Conservation (phyloP, 2,329 filamentous ascomycete species). For the Aspergillus clavatus region DNA sequence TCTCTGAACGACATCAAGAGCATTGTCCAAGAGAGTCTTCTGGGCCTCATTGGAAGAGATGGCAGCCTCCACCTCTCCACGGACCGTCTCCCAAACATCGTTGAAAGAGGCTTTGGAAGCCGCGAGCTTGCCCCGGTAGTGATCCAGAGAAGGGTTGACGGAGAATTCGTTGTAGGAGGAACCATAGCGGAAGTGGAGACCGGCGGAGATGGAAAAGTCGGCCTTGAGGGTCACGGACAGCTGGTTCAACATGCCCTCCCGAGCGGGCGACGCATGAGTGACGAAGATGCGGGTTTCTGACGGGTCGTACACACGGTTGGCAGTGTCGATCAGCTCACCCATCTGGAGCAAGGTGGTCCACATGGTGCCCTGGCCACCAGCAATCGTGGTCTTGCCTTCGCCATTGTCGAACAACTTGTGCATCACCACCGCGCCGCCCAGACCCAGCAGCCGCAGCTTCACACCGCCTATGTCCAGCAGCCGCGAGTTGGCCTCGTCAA, state of each 20-base stretch:
- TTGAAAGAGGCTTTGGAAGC: slow-evolving; percentile 98
- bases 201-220: slow-evolving; percentile 95
- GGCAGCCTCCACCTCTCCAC: slow-evolving; percentile 88
- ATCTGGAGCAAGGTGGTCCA: slow-evolving; percentile 98
- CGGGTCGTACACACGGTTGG: slow-evolving; percentile 95
- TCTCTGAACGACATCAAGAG: slow-evolving; percentile 89
- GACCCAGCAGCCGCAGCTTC: slow-evolving; percentile 86
- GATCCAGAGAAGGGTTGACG: slow-evolving; percentile 94
- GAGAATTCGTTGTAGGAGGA: slow-evolving; percentile 99
- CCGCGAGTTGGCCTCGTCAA: slow-evolving; percentile 95
- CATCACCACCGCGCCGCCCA: slow-evolving; percentile 97
- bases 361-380: slow-evolving; percentile 97
- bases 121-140: slow-evolving; percentile 96
- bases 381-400: slow-evolving; percentile 95
- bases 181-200: slow-evolving; percentile 95
- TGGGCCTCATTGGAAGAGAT: slow-evolving; percentile 92
- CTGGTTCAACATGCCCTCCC: slow-evolving; percentile 95
- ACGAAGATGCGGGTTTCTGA: slow-evolving; percentile 96
- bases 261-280: slow-evolving; percentile 92
- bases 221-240: slow-evolving; percentile 95
- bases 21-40: slow-evolving; percentile 85
- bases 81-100: slow-evolving; percentile 99
- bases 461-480: slow-evolving; percentile 91
- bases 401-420: slow-evolving; percentile 99
- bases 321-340: slow-evolving; percentile 95